Conservation (phyloP, 2,329 filamentous ascomycete species). For the Claviceps purpurea region DNA sequence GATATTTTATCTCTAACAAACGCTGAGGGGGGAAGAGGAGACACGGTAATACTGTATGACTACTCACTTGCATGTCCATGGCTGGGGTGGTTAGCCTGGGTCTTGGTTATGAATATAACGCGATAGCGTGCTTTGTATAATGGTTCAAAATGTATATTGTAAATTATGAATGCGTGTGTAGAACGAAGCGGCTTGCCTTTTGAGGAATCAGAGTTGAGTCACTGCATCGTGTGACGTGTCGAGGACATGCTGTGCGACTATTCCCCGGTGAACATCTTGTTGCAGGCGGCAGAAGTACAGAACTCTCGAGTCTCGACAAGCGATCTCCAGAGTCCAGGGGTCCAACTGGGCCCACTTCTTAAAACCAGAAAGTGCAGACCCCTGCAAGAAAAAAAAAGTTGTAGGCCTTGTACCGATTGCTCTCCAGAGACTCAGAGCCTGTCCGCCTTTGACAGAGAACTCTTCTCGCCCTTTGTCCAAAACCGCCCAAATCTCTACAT, state of each 20-base stretch:
- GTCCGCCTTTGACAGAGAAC: too few relatives aligned
- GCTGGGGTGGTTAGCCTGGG: conserved; percentile 3
- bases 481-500: background rate
- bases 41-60: background rate
- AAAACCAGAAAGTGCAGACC: background rate
- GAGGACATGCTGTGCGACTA: too few relatives aligned
- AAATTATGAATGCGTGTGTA: background rate
- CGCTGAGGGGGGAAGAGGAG: conserved; percentile 1
- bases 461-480: background rate
- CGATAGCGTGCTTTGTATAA: background rate
- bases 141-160: background rate
- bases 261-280: background rate
- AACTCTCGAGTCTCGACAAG: too few relatives aligned
- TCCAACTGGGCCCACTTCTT: background rate
- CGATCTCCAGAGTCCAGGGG: background rate
- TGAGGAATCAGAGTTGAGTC: too few relatives aligned
- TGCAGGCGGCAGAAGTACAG: background rate
- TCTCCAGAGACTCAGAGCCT: background rate
- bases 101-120: conserved; percentile 10
- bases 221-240: too few relatives aligned
- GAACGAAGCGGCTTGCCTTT: background rate
- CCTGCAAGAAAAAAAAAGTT: background rate
- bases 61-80: conserved; percentile 6
- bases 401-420: too few relatives aligned
- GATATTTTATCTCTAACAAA: background rate